A percentile compares a stretch with the other conserved stretches of the same genome.
These are phyloP conservation scores for Diutina scorzettiae DNA, from an alignment of 1,139 yeast genomes.

Conservation along the genomic window DNA sequence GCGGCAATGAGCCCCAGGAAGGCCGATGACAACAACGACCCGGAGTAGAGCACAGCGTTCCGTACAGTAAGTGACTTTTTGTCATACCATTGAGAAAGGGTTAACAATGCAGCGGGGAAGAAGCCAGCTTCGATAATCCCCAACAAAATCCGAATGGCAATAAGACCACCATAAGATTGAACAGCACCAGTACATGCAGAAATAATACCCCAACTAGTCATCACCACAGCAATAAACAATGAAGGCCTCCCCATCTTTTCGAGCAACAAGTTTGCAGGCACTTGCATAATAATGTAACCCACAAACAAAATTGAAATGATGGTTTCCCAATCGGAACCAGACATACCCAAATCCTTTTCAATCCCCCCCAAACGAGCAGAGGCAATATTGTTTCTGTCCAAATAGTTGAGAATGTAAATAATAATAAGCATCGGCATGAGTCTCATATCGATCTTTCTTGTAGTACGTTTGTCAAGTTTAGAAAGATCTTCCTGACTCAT, in stretches of 20 bases:
- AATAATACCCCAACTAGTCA: conserved; percentile 43
- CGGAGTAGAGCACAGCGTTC: conserved; percentile 47
- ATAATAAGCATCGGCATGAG: conserved; percentile 45
- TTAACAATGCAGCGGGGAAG: conserved; percentile 40
- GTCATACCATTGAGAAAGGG: conserved; percentile 38
- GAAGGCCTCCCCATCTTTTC: conserved; percentile 42
- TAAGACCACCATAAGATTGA: conserved; percentile 25
- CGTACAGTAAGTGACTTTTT: conserved; percentile 38
- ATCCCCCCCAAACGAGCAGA: conserved; percentile 50
- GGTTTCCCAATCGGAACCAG: conserved; percentile 41
- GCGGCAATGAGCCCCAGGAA: conserved; percentile 71
- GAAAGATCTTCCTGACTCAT: conserved; percentile 25
- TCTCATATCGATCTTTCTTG: conserved; percentile 38
- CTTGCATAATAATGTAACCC: conserved; percentile 49
- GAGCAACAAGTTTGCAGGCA: conserved; percentile 39
- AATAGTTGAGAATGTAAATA: conserved; percentile 39
- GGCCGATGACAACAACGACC: conserved; percentile 68
- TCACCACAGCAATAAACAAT: conserved; percentile 34
- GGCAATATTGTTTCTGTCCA: conserved; percentile 53
- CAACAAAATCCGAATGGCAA: conserved; percentile 36
- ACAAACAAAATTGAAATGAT: conserved; percentile 46
- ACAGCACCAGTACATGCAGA: conserved; percentile 32
- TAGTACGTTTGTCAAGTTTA: conserved; percentile 26
- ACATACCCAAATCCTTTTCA: conserved; percentile 36
- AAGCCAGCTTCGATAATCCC: conserved; percentile 52